Percentiles rank a stretch among this genome's conserved stretches.
phyloP scores from a whole-genome alignment of 2,329 filamentous ascomycete genomes.

The Monilinia fructicola region DNA sequence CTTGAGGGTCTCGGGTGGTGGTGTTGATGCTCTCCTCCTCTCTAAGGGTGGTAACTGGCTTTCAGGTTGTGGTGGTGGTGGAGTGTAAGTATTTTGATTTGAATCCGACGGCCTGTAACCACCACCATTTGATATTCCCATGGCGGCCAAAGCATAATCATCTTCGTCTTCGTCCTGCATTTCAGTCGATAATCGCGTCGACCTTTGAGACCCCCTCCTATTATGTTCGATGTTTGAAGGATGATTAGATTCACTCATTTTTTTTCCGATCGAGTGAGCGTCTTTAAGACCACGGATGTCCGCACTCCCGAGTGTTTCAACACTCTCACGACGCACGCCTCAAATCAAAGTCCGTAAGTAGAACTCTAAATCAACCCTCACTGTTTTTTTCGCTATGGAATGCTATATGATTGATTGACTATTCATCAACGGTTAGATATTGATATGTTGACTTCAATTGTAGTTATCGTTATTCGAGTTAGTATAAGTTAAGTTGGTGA shows the following conservation, averaged over 20 bases:
- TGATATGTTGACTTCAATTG: not conserved
- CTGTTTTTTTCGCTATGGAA: not conserved
- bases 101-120: conserved; percentile 21
- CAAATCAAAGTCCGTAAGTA: conserved; percentile 9
- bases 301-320: conserved; percentile 23
- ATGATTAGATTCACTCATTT: conserved; percentile 29
- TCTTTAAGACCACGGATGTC: conserved; percentile 15
- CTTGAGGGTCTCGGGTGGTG: conserved; percentile 51
- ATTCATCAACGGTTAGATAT: conserved; percentile 1
- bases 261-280: conserved; percentile 22
- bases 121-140: conserved; percentile 52
- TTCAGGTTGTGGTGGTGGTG: conserved; percentile 27
- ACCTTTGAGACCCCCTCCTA: conserved; percentile 47
- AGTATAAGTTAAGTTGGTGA: not conserved
- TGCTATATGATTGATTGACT: conserved; percentile 9
- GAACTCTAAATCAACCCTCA: not conserved
- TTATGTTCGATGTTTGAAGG: conserved; percentile 42
- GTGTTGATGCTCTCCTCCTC: conserved; percentile 33
- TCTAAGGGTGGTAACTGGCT: conserved; percentile 30
- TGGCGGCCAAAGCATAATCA: conserved; percentile 50
- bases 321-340: conserved; percentile 15
- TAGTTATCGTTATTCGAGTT: conserved; percentile 2
- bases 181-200: conserved; percentile 42
- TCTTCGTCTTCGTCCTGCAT: conserved; percentile 44
- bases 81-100: conserved; percentile 30